Base-by-base conservation (phyloP, 2,329 filamentous ascomycete genomes). In the Neofusicoccum ribis region DNA sequence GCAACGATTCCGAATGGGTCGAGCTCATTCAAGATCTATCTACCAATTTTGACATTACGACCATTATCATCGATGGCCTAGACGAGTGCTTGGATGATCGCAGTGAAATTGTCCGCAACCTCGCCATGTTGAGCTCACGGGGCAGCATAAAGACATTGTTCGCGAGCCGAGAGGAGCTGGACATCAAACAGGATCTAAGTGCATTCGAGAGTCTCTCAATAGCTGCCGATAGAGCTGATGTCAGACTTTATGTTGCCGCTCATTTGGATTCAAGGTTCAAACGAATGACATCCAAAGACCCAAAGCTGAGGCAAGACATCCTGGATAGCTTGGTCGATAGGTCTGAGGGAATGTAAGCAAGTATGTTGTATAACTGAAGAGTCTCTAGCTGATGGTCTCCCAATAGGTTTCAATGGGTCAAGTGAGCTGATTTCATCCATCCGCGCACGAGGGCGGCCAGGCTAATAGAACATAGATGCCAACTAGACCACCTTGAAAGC, bases 351-450 rank as follows among this genome's bases (percentile, higher is more conserved):
- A 60, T 60, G 56, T 60, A 23, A 60, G 41, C 36, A 56, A 27
- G 6, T 9, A 37, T 37, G 36, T 2, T 23, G 20, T 2, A 23
- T 23, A 2, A 23, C 2, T 23, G 20, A 23, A 23, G 20, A 23
- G 2, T 23, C 20, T 23, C 20, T 23, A 2, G 12, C 36, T 37
- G 12, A 23, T 31, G 17, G 1, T 7, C 27, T 9, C 27, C 14
- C 5, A 14, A 2, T 9, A 60, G 56, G 56, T 47, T 60, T 15
- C 56, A 60, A 37, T 60, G 56, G 56, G 56, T 60, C 23, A 54
- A 11, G 51, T 54, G 1, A 39, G 51, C 3, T 14, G 34, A 17
- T 37, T 54, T 20, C 14, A 23, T 37, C 4, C 7, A 5, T 37
- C 8, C 5, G 36, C 3, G 7, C 36, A 8, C 2, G 5, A 5